Conservation (phyloP, 176 grass and related monocot genomes). For the Coix lacrymajobi region DNA sequence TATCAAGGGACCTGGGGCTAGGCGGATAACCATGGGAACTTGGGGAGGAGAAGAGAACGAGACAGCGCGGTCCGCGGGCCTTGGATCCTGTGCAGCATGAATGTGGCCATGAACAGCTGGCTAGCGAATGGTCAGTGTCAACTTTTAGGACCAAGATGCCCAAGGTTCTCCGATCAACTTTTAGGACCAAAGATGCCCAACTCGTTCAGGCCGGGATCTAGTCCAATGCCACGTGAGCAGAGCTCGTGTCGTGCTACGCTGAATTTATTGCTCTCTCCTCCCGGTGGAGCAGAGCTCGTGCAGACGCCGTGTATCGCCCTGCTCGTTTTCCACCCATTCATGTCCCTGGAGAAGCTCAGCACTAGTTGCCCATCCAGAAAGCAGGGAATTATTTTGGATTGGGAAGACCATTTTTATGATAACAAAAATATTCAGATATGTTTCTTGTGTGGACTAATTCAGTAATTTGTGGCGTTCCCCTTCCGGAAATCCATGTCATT, state of each 20-base stretch:
- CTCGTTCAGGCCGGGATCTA: neutral
- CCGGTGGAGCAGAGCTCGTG: neutral
- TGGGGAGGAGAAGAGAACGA: neutral
- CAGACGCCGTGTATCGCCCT: neutral
- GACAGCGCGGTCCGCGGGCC: constrained; percentile 1
- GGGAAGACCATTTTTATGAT: too few species aligned
- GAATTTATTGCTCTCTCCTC: too few species aligned
- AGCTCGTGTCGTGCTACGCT: too few species aligned
- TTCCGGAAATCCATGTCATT: neutral
- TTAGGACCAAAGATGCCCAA: too few species aligned
- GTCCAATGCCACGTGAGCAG: neutral
- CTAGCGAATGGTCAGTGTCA: neutral
- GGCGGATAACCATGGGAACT: constrained; percentile 7
- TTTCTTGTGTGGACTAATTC: too few species aligned
- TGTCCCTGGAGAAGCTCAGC: too few species aligned
- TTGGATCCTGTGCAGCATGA: neutral
- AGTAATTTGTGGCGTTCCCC: neutral
- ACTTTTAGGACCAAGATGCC: neutral
- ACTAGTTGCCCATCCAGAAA: neutral
- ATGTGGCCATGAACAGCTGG: neutral
- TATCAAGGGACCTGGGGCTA: neutral
- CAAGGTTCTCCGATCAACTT: too few species aligned
- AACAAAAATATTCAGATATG: neutral
- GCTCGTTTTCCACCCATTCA: neutral
- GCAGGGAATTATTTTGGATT: too few species aligned